phyloP scores from a whole-genome alignment of 2,329 filamentous ascomycete genomes.

The Stenocarpella maydis region DNA sequence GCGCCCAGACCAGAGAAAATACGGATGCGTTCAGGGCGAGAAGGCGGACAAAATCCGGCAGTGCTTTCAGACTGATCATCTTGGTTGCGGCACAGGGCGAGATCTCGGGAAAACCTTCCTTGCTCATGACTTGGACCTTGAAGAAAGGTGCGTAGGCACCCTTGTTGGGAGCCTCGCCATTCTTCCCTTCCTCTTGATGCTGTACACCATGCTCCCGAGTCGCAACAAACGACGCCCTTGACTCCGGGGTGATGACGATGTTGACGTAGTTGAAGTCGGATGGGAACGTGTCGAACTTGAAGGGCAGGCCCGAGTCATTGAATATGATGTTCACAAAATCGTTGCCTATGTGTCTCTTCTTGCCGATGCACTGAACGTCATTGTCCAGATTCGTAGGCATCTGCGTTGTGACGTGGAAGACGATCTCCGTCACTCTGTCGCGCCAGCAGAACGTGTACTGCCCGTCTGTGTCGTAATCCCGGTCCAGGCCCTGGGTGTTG shows the following conservation, averaged over 20 bases:
- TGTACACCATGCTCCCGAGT: conserved; percentile 56
- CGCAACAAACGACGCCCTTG: conserved; percentile 77
- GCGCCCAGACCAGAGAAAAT: conserved; percentile 90
- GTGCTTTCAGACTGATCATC: conserved; percentile 81
- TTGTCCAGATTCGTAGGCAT: conserved; percentile 89
- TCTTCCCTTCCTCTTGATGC: conserved; percentile 29
- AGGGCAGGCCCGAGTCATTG: conserved; percentile 92
- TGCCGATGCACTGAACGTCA: conserved; percentile 79
- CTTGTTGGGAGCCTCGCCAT: not conserved
- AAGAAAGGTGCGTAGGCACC: conserved; percentile 68
- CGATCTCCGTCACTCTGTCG: conserved; percentile 91
- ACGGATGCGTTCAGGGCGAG: conserved; percentile 93
- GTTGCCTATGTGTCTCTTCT: conserved; percentile 96
- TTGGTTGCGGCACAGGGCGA: conserved; percentile 90
- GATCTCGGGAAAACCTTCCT: conserved; percentile 88
- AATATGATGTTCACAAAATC: conserved; percentile 98
- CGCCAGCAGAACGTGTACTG: conserved; percentile 93
- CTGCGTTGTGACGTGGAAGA: conserved; percentile 95
- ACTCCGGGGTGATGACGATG: conserved; percentile 92
- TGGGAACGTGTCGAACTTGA: conserved; percentile 89
- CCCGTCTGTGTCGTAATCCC: conserved; percentile 79
- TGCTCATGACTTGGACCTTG: conserved; percentile 87
- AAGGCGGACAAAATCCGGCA: conserved; percentile 86
- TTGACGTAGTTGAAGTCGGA: conserved; percentile 97
- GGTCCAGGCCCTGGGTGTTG: conserved; percentile 92